Conservation (phyloP, 2,329 filamentous ascomycete species). For the Pseudogymnoascus sp. region DNA sequence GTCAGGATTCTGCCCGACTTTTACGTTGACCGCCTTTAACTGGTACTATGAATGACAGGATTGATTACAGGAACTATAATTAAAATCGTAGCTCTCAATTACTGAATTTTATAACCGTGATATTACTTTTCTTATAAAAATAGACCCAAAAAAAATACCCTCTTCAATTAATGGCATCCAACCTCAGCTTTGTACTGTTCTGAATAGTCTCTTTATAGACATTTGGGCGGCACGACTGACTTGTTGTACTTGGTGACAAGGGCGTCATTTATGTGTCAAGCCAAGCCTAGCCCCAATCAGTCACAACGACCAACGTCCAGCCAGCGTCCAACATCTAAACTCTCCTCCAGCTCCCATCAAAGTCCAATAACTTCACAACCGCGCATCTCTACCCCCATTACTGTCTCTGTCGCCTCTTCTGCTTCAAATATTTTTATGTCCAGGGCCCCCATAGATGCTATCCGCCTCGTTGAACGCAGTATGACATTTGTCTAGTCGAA, state of each 20-base stretch:
- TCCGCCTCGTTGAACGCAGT: background rate
- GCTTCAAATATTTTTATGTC: background rate
- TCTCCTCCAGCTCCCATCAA: background rate
- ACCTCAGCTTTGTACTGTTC: too few relatives aligned
- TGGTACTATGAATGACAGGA: too few relatives aligned
- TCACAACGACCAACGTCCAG: background rate
- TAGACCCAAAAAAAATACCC: too few relatives aligned
- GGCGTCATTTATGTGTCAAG: constrained; percentile 8
- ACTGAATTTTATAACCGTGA: too few relatives aligned
- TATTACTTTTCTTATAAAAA: too few relatives aligned
- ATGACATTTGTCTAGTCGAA: background rate
- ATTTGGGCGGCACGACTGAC: background rate
- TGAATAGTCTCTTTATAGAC: too few relatives aligned
- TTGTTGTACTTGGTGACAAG: background rate
- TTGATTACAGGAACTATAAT: too few relatives aligned
- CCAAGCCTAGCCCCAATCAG: background rate
- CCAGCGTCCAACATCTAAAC: background rate
- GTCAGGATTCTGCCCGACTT: background rate
- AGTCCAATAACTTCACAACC: background rate
- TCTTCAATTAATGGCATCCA: too few relatives aligned
- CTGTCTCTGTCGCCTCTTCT: background rate
- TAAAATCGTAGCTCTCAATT: too few relatives aligned
- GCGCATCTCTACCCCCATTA: background rate
- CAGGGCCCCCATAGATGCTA: background rate
- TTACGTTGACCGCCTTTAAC: background rate